Percentiles rank a stretch among this genome's conserved stretches.
Evolutionary conservation across 2,329 filamentous ascomycete genomes (phyloP).

Genomic region (Claviceps africana): DNA sequence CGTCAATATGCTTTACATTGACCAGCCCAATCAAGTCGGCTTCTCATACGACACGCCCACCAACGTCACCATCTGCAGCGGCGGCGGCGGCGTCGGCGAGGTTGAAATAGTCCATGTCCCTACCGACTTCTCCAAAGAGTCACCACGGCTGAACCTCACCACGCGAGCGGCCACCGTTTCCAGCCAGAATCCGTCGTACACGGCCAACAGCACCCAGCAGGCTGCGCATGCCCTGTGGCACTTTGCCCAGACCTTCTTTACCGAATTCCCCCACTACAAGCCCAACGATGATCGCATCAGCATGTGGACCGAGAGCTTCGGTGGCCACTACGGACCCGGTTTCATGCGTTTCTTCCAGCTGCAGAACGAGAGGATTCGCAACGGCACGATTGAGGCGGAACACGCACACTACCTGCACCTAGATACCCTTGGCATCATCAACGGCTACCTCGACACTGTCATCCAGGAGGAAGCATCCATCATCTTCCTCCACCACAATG

Average conservation of each 20-base stretch:
- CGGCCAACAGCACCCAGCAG: conserved; percentile 36
- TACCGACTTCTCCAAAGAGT: conserved; percentile 22
- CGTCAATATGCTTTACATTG: conserved; percentile 40
- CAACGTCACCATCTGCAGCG: conserved; percentile 43
- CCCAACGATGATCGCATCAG: conserved; percentile 42
- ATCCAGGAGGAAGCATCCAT: conserved; percentile 45
- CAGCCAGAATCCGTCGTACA: conserved; percentile 16
- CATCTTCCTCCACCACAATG: conserved; percentile 46
- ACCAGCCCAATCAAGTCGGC: conserved; percentile 52
- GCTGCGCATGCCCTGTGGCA: conserved; percentile 49
- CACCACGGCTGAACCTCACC: conserved; percentile 24
- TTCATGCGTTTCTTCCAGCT: conserved; percentile 44
- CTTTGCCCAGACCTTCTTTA: conserved; percentile 48
- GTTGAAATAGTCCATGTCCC: conserved; percentile 25
- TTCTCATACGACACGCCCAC: conserved; percentile 51
- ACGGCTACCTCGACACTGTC: conserved; percentile 52
- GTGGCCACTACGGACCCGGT: conserved; percentile 54
- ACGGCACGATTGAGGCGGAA: conserved; percentile 20
- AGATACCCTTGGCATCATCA: conserved; percentile 52
- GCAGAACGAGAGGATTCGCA: conserved; percentile 40
- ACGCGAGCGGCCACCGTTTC: conserved; percentile 19
- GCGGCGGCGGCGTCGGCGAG: conserved; percentile 33
- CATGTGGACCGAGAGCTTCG: conserved; percentile 55
- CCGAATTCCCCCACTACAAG: conserved; percentile 43
- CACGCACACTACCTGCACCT: conserved; percentile 38